Conservation (phyloP, 148 eudicot species). For the Vaccinium darrowii region DNA sequence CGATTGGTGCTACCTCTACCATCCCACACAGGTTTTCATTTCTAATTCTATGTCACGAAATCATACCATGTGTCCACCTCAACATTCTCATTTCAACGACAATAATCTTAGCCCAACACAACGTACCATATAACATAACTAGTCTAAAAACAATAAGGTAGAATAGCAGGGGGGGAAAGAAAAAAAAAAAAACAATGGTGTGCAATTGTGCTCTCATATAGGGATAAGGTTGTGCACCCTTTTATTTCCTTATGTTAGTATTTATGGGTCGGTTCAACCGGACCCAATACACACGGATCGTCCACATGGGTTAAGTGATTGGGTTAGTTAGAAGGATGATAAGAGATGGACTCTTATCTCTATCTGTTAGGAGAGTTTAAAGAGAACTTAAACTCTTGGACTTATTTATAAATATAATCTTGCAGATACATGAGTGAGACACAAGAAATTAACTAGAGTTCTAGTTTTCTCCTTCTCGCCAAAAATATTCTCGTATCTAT, state of each 20-base stretch:
- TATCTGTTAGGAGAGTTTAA: too few species aligned
- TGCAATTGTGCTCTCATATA: not conserved
- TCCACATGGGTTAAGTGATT: too few species aligned
- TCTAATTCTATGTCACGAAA: not conserved
- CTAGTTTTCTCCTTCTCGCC: too few species aligned
- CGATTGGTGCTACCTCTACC: not conserved
- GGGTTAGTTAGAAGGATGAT: too few species aligned
- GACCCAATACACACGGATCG: too few species aligned
- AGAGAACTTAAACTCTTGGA: too few species aligned
- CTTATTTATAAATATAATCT: too few species aligned
- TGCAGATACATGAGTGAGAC: too few species aligned
- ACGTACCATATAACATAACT: not conserved
- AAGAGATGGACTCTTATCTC: too few species aligned
- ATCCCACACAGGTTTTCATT: not conserved
- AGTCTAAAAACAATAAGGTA: not conserved
- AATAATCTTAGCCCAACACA: not conserved
- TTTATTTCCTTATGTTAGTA: not conserved
- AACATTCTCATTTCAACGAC: not conserved
- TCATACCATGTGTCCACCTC: not conserved
- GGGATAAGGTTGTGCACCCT: not conserved
- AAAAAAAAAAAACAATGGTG: not conserved
- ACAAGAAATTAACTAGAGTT: too few species aligned
- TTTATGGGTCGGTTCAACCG: too few species aligned
- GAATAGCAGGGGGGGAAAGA: not conserved
- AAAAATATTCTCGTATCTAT: too few species aligned